Conservation (phyloP, 208 protist genomes). For the Leishmania gerbilli region DNA sequence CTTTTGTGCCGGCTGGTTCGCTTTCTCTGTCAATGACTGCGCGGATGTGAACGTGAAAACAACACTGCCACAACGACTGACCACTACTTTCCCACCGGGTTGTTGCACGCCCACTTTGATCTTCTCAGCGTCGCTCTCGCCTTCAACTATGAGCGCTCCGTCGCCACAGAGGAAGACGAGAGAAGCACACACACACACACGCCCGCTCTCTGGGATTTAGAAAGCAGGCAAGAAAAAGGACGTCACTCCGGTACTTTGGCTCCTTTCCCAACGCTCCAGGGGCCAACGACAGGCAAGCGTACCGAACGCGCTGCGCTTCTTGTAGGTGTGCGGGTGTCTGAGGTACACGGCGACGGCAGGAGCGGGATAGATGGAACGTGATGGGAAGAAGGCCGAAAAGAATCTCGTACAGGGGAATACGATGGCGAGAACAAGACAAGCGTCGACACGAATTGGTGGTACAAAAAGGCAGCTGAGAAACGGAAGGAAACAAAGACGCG, state of each 20-base stretch:
- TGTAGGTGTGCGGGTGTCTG: background rate
- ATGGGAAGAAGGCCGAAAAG: background rate
- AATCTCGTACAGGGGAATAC: background rate
- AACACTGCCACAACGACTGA: background rate
- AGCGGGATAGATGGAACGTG: background rate
- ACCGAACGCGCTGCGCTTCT: background rate
- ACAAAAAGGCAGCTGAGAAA: background rate
- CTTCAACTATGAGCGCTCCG: background rate
- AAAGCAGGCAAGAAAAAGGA: constrained; percentile 6
- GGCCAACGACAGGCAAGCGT: background rate
- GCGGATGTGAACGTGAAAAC: background rate
- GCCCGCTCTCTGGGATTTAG: background rate
- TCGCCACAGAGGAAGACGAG: background rate
- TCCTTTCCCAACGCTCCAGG: background rate
- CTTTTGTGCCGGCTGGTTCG: background rate
- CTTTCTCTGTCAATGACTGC: background rate
- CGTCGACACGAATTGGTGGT: background rate
- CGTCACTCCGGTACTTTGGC: background rate
- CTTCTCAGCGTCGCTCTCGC: background rate
- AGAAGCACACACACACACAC: background rate
- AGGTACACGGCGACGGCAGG: background rate
- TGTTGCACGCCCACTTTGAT: background rate
- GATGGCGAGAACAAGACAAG: background rate
- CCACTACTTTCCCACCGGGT: background rate
- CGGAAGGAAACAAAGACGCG: background rate